Percentiles rank a stretch among this genome's conserved stretches.
phyloP scores from a whole-genome alignment of 352 stramenopile species.

The Aphanomyces astaci region DNA sequence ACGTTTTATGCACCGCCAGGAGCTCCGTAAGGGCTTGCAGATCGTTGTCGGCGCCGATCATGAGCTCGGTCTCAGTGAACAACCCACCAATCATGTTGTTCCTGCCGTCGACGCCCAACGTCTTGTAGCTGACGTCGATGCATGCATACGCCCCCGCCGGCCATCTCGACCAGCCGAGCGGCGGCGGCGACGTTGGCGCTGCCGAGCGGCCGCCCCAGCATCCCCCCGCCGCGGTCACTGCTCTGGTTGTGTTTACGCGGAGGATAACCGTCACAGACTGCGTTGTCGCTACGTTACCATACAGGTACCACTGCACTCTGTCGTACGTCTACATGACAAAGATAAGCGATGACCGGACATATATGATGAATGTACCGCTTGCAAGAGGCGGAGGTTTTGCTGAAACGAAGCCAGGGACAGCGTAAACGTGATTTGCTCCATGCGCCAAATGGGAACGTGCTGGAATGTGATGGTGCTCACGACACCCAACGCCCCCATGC shows the following conservation, averaged over 20 bases:
- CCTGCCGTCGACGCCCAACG: background rate
- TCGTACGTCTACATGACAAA: background rate
- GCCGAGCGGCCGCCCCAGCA: background rate
- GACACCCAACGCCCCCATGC: constrained; percentile 10
- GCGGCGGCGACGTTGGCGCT: background rate
- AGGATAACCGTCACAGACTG: constrained; percentile 9
- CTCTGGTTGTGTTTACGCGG: constrained; percentile 14
- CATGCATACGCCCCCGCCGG: background rate
- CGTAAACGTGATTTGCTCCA: constrained; percentile 20
- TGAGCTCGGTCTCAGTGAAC: constrained; percentile 21
- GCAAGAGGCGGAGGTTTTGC: background rate
- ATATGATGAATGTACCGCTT: background rate
- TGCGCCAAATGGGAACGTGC: constrained; percentile 12
- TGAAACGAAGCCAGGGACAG: background rate
- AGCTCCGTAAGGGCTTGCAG: background rate
- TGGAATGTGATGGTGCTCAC: constrained; percentile 13
- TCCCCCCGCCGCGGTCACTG: background rate
- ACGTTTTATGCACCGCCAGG: background rate
- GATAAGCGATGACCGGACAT: background rate
- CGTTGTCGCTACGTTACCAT: background rate
- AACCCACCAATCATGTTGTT: constrained; percentile 16
- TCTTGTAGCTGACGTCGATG: constrained; percentile 21
- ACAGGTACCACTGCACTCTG: constrained; percentile 10
- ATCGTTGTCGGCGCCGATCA: constrained; percentile 5
- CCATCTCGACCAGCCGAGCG: constrained; percentile 4